phyloP scores from a whole-genome alignment of 345 rosid genomes.

The Euclidium syriacum region DNA sequence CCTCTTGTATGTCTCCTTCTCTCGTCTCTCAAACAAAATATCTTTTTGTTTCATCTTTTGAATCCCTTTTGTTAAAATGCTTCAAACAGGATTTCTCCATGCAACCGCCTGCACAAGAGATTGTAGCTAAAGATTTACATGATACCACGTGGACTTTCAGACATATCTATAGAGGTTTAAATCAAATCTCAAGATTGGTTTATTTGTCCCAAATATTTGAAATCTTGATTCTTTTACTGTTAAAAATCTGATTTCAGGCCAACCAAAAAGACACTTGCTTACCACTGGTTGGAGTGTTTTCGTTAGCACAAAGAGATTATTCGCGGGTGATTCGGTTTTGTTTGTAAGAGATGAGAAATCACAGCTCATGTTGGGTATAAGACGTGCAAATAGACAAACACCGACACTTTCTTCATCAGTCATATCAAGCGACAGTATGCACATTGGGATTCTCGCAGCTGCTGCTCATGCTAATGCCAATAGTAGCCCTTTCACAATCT shows the following conservation, averaged over 20 bases:
- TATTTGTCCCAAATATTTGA: background rate
- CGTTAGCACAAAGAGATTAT: conserved; percentile 77
- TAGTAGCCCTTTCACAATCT: conserved; percentile 83
- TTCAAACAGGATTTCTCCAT: conserved; percentile 65
- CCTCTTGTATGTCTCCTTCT: conserved; percentile 61
- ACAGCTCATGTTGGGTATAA: conserved; percentile 73
- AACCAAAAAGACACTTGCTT: conserved; percentile 87
- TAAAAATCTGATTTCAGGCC: conserved; percentile 49
- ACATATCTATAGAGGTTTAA: conserved; percentile 80
- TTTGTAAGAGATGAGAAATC: conserved; percentile 90
- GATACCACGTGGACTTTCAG: conserved; percentile 82
- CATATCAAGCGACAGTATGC: conserved; percentile 97
- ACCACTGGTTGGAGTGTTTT: conserved; percentile 94
- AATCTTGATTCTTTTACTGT: conserved; percentile 10
- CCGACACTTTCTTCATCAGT: conserved; percentile 83
- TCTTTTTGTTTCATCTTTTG: background rate
- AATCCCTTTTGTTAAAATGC: conserved; percentile 3
- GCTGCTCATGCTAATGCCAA: conserved; percentile 99
- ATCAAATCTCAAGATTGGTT: background rate
- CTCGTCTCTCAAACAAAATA: background rate
- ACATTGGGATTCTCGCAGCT: conserved; percentile 91
- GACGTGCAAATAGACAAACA: conserved; percentile 82
- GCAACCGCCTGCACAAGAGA: conserved; percentile 96
- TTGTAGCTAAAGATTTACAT: conserved; percentile 90
- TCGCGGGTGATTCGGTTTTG: conserved; percentile 80